Evolutionary conservation across 805 yeast species (phyloP).

Genomic region (Suhomyces faveliae): DNA sequence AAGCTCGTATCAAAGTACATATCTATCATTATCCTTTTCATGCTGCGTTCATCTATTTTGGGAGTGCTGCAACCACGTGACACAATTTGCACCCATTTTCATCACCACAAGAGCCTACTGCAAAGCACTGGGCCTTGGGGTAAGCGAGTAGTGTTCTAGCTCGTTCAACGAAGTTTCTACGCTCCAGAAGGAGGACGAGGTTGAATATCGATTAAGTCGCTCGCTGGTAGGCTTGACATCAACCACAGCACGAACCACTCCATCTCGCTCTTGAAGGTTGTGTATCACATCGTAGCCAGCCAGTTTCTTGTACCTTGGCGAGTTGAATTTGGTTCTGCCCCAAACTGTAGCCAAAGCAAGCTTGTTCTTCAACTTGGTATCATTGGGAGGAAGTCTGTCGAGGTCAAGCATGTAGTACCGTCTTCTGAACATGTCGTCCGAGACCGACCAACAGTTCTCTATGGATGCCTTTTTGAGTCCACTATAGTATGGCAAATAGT

Average conservation of each 20-base stretch:
- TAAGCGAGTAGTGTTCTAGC: slow-evolving; percentile 28
- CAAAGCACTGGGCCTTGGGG: slow-evolving; percentile 8
- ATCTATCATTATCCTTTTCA: neutral
- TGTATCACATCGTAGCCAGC: slow-evolving; percentile 12
- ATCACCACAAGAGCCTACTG: neutral
- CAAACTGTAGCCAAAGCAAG: slow-evolving; percentile 14
- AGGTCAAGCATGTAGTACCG: slow-evolving; percentile 12
- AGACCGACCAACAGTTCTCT: slow-evolving; percentile 32
- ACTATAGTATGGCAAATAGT: slow-evolving; percentile 11
- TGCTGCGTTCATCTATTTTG: neutral
- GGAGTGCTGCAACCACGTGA: no score
- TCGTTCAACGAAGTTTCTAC: slow-evolving; percentile 26
- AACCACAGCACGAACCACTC: neutral
- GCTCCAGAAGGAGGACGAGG: slow-evolving; percentile 22
- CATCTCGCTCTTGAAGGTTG: neutral
- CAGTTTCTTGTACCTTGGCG: slow-evolving; percentile 19
- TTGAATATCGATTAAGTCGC: neutral
- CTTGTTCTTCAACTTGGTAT: slow-evolving; percentile 6
- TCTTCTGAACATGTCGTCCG: slow-evolving; percentile 25
- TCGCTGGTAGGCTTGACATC: neutral
- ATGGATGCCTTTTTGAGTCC: slow-evolving; percentile 13
- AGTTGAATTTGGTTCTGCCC: slow-evolving; percentile 18
- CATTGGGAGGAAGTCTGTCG: neutral
- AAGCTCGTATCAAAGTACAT: neutral
- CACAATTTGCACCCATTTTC: neutral